phyloP scores from a whole-genome alignment of 129 eudicot genomes.

The Helichrysum umbraculigerum region DNA sequence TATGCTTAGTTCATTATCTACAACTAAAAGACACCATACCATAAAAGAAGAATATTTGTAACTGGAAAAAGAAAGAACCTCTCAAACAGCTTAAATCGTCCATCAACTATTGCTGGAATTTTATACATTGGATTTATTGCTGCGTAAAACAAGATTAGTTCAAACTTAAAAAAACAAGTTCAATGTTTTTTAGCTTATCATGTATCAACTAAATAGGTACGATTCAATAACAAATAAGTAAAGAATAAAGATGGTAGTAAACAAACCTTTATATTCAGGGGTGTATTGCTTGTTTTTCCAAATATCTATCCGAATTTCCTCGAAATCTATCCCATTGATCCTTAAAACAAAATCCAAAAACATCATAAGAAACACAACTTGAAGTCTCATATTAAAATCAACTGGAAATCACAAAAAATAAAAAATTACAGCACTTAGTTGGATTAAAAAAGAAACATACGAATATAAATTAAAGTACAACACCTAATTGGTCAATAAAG shows the following conservation, averaged over 20 bases:
- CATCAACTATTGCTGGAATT: conserved; percentile 82
- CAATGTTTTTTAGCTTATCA: background rate
- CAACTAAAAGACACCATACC: background rate
- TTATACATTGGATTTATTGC: conserved; percentile 70
- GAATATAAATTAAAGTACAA: background rate
- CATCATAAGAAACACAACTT: background rate
- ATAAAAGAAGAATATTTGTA: background rate
- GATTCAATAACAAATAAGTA: background rate
- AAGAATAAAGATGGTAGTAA: background rate
- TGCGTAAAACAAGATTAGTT: conserved; percentile 29
- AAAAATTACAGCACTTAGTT: no score
- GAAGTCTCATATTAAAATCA: background rate
- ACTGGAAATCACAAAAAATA: background rate
- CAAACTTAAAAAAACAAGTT: no score
- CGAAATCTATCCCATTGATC: conserved; percentile 69
- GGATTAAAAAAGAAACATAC: background rate
- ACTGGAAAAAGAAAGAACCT: conserved; percentile 33
- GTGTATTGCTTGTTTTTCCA: conserved; percentile 47
- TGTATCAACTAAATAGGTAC: background rate
- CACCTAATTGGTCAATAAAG: background rate
- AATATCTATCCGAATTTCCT: conserved; percentile 50
- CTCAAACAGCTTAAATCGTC: conserved; percentile 72
- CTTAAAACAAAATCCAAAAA: conserved; percentile 30
- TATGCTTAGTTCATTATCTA: background rate
- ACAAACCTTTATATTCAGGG: conserved; percentile 67